A percentile compares a stretch with the other conserved stretches of the same genome.
These are phyloP conservation scores for Leptomonas pyrrhocoris DNA, from an alignment of 208 protist genomes.

Conservation along the genomic window DNA sequence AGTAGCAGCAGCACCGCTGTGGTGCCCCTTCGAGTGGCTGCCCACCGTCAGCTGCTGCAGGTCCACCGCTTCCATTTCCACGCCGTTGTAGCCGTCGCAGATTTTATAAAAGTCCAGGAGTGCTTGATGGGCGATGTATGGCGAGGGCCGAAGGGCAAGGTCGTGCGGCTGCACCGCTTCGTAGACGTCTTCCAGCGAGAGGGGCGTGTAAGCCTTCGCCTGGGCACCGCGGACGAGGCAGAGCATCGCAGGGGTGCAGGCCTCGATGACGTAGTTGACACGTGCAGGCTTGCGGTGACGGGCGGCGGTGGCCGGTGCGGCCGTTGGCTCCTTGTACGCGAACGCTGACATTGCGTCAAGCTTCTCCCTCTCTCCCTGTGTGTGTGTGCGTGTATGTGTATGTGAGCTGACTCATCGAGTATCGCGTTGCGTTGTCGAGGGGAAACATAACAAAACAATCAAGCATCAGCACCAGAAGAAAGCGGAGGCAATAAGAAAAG, in stretches of 20 bases:
- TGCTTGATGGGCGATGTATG: constrained; percentile 72
- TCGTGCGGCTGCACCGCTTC: constrained; percentile 58
- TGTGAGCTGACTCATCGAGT: too few relatives aligned
- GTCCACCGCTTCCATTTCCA: constrained; percentile 37
- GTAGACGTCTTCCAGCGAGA: constrained; percentile 47
- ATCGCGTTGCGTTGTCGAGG: too few relatives aligned
- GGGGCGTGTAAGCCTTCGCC: constrained; percentile 61
- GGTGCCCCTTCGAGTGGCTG: constrained; percentile 9
- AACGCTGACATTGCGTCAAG: constrained; percentile 5
- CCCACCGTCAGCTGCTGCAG: constrained; percentile 38
- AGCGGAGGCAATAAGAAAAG: too few relatives aligned
- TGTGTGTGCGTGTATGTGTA: too few relatives aligned
- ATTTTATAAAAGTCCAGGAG: constrained; percentile 79
- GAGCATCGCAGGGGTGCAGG: constrained; percentile 60
- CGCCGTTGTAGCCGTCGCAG: constrained; percentile 66
- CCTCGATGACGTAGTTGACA: constrained; percentile 67
- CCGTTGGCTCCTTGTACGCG: constrained; percentile 19
- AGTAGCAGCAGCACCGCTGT: background rate
- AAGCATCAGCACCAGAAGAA: too few relatives aligned
- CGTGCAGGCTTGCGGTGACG: constrained; percentile 23
- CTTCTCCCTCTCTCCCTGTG: too few relatives aligned
- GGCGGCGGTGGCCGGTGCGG: constrained; percentile 16
- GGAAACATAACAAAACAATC: too few relatives aligned
- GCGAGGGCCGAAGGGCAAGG: constrained; percentile 57
- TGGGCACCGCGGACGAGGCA: constrained; percentile 66